phyloP scores from a whole-genome alignment of 179 eudicot species.

The Pouteria campechiana region DNA sequence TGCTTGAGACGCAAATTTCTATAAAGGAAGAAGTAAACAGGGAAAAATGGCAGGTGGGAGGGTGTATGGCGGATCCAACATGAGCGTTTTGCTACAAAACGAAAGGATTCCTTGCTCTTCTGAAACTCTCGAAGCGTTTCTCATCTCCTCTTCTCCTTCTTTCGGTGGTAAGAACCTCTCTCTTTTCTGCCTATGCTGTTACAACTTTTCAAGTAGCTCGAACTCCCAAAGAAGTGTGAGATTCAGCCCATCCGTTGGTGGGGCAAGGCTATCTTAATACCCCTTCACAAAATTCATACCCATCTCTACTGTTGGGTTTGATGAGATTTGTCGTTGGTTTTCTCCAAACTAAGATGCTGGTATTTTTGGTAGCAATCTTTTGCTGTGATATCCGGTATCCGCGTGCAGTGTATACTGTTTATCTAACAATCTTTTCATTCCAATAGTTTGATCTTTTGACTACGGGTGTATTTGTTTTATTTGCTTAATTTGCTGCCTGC shows the following conservation, averaged over 20 bases:
- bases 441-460: too few species aligned
- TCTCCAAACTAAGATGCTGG: not conserved
- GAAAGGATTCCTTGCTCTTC: conserved; percentile 14
- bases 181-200: not conserved
- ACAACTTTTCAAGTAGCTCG: not conserved
- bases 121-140: conserved; percentile 37
- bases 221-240: too few species aligned
- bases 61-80: conserved; percentile 8
- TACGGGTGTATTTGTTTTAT: too few species aligned
- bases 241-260: too few species aligned
- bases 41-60: conserved; percentile 18
- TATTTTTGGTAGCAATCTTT: too few species aligned
- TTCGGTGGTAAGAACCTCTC: conserved; percentile 30
- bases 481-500: too few species aligned
- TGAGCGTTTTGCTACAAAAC: conserved; percentile 17
- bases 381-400: too few species aligned
- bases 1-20: conserved; percentile 3
- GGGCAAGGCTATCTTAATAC: too few species aligned
- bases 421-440: too few species aligned
- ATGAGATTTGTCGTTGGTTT: not conserved
- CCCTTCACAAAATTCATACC: not conserved
- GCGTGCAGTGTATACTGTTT: too few species aligned
- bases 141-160: conserved; percentile 46
- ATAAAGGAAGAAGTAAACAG: not conserved
- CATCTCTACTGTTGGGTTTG: not conserved